Conservation (phyloP, 257 asterid genomes). For the Ballota nigra region DNA sequence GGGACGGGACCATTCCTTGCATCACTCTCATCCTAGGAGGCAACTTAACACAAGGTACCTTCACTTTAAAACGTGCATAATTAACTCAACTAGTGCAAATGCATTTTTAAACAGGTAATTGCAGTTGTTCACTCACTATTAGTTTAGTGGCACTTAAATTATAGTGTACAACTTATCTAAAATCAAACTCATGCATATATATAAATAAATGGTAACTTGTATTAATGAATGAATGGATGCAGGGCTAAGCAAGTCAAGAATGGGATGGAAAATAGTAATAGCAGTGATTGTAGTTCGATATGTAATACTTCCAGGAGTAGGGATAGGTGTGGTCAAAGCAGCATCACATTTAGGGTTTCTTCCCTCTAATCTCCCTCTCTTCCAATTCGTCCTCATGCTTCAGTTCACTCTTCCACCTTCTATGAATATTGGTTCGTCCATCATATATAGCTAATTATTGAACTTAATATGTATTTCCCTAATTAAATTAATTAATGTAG, state of each 20-base stretch:
- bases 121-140: too few species aligned
- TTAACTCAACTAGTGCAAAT: not conserved
- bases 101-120: too few species aligned
- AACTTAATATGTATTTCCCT: too few species aligned
- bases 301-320: constrained; percentile 58
- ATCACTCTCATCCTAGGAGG: constrained; percentile 92
- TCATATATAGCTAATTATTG: too few species aligned
- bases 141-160: too few species aligned
- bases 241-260: constrained; percentile 64
- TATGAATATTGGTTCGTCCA: constrained; percentile 61
- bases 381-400: constrained; percentile 70
- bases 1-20: constrained; percentile 92
- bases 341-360: constrained; percentile 66
- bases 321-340: constrained; percentile 57
- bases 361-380: constrained; percentile 67
- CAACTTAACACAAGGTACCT: constrained; percentile 81
- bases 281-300: constrained; percentile 64
- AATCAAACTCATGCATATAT: not conserved
- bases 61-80: too few species aligned
- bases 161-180: too few species aligned
- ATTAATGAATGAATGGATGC: constrained; percentile 8
- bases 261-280: constrained; percentile 40
- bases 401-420: constrained; percentile 93
- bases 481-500: constrained; percentile 27
- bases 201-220: too few species aligned